Conservation (phyloP, 2,329 filamentous ascomycete genomes). For the Talaromyces rugulosus region DNA sequence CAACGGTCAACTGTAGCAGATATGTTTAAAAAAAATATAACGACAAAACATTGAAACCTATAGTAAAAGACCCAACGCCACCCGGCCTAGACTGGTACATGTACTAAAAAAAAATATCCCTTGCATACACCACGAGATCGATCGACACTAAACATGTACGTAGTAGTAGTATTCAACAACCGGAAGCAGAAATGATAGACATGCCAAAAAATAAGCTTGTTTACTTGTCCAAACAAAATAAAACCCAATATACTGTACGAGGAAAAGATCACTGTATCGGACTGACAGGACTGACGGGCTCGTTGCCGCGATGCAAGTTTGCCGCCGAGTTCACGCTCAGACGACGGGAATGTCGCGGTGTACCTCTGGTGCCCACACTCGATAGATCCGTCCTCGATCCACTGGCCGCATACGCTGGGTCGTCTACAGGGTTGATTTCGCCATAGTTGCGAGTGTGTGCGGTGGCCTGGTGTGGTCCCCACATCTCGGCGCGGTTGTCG, state of each 20-base stretch:
- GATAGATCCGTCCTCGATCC: constrained; percentile 12
- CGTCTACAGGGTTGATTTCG: constrained; percentile 13
- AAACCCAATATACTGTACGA: not conserved
- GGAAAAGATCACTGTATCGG: constrained; percentile 5
- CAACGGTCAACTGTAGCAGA: too few relatives aligned
- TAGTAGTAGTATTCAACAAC: not conserved
- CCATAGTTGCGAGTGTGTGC: constrained; percentile 12
- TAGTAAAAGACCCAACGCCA: not conserved
- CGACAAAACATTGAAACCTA: not conserved
- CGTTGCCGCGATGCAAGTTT: not conserved
- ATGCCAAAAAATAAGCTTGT: not conserved
- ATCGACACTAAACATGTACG: not conserved
- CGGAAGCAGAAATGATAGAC: not conserved
- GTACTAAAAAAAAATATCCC: not conserved
- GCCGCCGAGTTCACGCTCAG: constrained; percentile 7
- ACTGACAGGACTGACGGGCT: constrained; percentile 8
- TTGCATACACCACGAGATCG: constrained; percentile 1
- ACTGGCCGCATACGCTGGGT: not conserved
- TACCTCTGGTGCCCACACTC: constrained; percentile 3
- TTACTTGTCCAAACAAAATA: not conserved
- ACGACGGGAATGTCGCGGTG: not conserved
- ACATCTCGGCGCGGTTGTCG: constrained; percentile 10
- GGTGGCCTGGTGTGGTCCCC: constrained; percentile 15
- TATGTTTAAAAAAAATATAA: not conserved
- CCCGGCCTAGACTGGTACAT: not conserved